phyloP scores from a whole-genome alignment of 345 rosid species.

The Eucalyptus pauciflora region DNA sequence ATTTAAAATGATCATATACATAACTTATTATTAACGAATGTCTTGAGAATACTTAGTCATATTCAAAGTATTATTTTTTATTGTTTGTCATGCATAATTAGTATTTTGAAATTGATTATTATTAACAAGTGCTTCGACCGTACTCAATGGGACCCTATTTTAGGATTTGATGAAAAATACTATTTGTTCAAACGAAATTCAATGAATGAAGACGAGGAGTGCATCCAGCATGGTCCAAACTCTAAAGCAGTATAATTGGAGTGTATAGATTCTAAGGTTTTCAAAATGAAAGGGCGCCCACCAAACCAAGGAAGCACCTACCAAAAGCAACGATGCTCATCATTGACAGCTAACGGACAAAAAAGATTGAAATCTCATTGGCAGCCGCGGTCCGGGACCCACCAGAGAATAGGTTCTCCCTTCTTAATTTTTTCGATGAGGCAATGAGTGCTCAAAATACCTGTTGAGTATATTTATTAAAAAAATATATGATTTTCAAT shows the following conservation, averaged over 20 bases:
- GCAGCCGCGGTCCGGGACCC: background rate
- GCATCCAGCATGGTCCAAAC: background rate
- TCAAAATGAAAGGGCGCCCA: background rate
- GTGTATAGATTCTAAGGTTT: background rate
- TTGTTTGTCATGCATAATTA: too few species aligned
- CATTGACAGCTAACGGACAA: background rate
- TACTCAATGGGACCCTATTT: background rate
- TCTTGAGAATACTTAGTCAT: accelerated
- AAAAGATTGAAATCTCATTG: background rate
- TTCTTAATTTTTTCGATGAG: background rate
- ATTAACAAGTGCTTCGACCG: accelerated
- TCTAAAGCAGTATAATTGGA: background rate
- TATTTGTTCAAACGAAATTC: background rate
- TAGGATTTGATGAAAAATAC: background rate
- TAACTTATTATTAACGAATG: too few species aligned
- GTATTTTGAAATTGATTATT: too few species aligned
- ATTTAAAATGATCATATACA: accelerated
- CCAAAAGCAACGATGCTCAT: background rate
- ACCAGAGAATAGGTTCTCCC: background rate
- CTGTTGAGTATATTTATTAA: accelerated
- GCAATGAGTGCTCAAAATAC: background rate
- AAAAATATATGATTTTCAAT: background rate
- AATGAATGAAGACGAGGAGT: background rate
- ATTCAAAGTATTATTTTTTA: too few species aligned
- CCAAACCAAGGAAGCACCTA: background rate